Percentiles rank a stretch among this genome's conserved stretches.
Evolutionary conservation across 2,329 filamentous ascomycete genomes (phyloP).

Genomic region (Didymosphaeria variabile): DNA sequence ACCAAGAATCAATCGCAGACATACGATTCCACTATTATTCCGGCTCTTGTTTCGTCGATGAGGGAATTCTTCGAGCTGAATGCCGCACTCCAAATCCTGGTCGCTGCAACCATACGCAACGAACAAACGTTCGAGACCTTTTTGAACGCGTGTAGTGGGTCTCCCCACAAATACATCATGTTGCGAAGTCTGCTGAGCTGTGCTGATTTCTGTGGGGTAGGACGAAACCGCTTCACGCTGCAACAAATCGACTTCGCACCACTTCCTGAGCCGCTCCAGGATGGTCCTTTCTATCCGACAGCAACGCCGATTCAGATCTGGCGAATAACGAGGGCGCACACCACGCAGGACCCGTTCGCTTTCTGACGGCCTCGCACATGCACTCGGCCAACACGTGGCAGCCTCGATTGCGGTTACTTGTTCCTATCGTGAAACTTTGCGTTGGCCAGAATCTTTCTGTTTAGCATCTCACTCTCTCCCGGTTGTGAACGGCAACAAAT

Average conservation of each 20-base stretch:
- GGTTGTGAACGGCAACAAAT: slow-evolving; percentile 13
- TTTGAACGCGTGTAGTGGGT: slow-evolving; percentile 64
- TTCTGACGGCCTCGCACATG: slow-evolving; percentile 27
- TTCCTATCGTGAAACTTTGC: slow-evolving; percentile 16
- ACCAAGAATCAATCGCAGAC: slow-evolving; percentile 57
- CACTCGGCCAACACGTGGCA: slow-evolving; percentile 30
- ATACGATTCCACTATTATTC: slow-evolving; percentile 73
- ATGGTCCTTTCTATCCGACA: slow-evolving; percentile 72
- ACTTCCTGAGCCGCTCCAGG: slow-evolving; percentile 55
- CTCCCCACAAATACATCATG: slow-evolving; percentile 39
- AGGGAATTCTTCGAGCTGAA: slow-evolving; percentile 68
- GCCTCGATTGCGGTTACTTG: slow-evolving; percentile 28
- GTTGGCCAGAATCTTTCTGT: slow-evolving; percentile 20
- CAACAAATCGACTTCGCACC: slow-evolving; percentile 43
- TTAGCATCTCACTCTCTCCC: slow-evolving; percentile 21
- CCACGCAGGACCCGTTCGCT: slow-evolving; percentile 33
- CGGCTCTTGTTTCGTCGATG: slow-evolving; percentile 71
- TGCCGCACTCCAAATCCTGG: slow-evolving; percentile 66
- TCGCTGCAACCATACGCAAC: slow-evolving; percentile 77
- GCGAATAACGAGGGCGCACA: slow-evolving; percentile 47
- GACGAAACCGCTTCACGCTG: slow-evolving; percentile 47
- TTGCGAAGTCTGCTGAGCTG: slow-evolving; percentile 33
- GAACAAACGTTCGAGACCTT: slow-evolving; percentile 73
- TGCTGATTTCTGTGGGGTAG: slow-evolving; percentile 52
- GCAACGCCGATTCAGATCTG: slow-evolving; percentile 68